Evolutionary conservation across 2,329 filamentous ascomycete species (phyloP), one percentile per base, ranked within the genome.

Genomic region (Cryoendolithus antarcticus): DNA sequence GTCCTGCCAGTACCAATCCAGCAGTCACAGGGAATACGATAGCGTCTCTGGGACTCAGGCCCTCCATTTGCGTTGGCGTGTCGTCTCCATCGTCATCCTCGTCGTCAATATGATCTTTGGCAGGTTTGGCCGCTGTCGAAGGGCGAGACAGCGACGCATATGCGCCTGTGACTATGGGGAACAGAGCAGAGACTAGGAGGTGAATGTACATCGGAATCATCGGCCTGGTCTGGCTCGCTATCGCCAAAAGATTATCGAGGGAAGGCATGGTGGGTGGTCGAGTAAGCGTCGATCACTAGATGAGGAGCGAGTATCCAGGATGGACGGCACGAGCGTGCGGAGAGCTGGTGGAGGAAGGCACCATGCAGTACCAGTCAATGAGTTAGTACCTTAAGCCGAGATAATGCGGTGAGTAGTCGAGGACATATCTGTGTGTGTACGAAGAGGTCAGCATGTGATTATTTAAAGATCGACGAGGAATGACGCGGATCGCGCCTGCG

Each of bases 121-220:
- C 21, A n/a, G 76, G 71, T 51, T 72, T 72, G 8, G 70, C 78
- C 1, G 89, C 88, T 1, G 88, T 93, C 0, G 82, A 77, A 1
- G 89, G 89, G 11, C 86, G 75, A 9, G 81, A 79, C 12, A 96
- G 72, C 1, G 88, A 82, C n/a, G 82, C 84, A 59, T 94, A 83
- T 6, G 86, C 77, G 35, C 83, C 84, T 4, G 85, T 71, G 61
- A 83, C 91, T 55, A 95, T 93, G 38, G 86, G 84, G 45, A 82
- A 77, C 10, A 94, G 61, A 9, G 86, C 80, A 21, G 83, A 80
- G 43, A 78, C 54, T 39, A 82, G 62, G 9, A 82, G 64, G 56
- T 82, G 78, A 0, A 68, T 51, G 50, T 79, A 72, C 8, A 73
- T 71, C 21, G 39, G 39, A n/a, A 41, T 36, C 39, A 41, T 41